Evolutionary conservation across 2,329 filamentous ascomycete species (phyloP).

Genomic region (Fusarium redolens): DNA sequence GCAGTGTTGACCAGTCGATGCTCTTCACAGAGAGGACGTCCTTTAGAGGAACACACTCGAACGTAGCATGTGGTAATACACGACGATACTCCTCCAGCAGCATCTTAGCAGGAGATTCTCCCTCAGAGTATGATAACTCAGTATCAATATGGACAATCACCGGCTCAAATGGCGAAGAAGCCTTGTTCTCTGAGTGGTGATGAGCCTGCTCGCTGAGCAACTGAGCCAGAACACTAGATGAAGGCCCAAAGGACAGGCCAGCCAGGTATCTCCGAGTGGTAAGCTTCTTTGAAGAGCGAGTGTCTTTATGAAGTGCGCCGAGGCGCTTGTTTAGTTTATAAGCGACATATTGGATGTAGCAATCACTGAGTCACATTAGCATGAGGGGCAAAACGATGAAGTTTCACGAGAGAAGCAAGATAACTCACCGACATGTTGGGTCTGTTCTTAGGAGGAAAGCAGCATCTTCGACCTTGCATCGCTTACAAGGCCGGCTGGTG

Average conservation of each 20-base stretch:
- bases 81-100: constrained; percentile 66
- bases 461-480: constrained; percentile 49
- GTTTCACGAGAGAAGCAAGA: neutral
- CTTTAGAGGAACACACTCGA: constrained; percentile 72
- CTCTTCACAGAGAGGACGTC: constrained; percentile 64
- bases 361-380: constrained; percentile 56
- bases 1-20: constrained; percentile 66
- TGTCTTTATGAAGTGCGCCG: constrained; percentile 62
- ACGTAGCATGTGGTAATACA: constrained; percentile 74
- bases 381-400: neutral
- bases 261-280: constrained; percentile 69
- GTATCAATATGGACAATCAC: constrained; percentile 68
- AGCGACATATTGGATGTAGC: constrained; percentile 81
- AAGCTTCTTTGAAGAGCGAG: constrained; percentile 50
- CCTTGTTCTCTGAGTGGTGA: constrained; percentile 72
- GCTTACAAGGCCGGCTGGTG: constrained; percentile 45
- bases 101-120: constrained; percentile 50
- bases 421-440: constrained; percentile 49
- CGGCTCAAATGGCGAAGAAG: constrained; percentile 75
- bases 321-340: constrained; percentile 84
- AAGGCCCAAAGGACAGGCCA: constrained; percentile 85
- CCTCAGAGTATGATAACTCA: constrained; percentile 45
- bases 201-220: constrained; percentile 77
- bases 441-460: constrained; percentile 47
- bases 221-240: constrained; percentile 81